Evolutionary conservation across 1,139 yeast genomes (phyloP).

Genomic region (Hemisphaericaspora xylofermentans): DNA sequence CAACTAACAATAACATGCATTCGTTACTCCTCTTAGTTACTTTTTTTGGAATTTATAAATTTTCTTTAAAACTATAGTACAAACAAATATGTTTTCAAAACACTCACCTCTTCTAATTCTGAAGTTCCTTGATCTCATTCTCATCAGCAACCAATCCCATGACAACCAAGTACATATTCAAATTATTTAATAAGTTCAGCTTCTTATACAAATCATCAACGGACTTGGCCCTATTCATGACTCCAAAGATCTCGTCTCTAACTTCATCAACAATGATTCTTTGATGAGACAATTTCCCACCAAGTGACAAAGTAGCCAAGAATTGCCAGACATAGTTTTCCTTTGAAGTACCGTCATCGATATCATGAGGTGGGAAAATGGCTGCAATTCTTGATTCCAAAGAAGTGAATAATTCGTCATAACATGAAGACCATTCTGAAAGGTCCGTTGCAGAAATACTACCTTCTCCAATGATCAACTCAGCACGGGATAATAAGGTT

Average conservation of each 20-base stretch:
- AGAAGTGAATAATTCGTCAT: conserved; percentile 76
- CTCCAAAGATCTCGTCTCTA: conserved; percentile 89
- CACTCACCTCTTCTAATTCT: conserved; percentile 11
- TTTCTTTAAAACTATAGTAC: conserved; percentile 4
- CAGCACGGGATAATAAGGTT: conserved; percentile 87
- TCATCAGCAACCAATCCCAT: conserved; percentile 94
- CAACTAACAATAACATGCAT: background rate
- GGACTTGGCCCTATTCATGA: conserved; percentile 79
- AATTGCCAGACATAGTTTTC: conserved; percentile 91
- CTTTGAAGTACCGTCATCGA: conserved; percentile 64
- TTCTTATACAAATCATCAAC: conserved; percentile 56
- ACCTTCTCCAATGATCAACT: conserved; percentile 84
- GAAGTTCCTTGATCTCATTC: conserved; percentile 54
- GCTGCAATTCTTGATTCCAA: conserved; percentile 76
- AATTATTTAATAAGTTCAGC: conserved; percentile 69
- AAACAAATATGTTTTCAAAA: conserved; percentile 3
- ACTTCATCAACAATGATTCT: conserved; percentile 93
- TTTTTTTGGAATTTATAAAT: background rate
- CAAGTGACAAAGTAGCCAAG: conserved; percentile 87
- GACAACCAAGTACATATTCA: conserved; percentile 90
- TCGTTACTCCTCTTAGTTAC: background rate
- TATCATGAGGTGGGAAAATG: conserved; percentile 76
- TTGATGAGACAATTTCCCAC: conserved; percentile 92
- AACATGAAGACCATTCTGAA: conserved; percentile 77
- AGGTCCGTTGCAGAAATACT: conserved; percentile 56